Conservation (phyloP, 2,329 filamentous ascomycete genomes). For the Blastomyces emzantsi region DNA sequence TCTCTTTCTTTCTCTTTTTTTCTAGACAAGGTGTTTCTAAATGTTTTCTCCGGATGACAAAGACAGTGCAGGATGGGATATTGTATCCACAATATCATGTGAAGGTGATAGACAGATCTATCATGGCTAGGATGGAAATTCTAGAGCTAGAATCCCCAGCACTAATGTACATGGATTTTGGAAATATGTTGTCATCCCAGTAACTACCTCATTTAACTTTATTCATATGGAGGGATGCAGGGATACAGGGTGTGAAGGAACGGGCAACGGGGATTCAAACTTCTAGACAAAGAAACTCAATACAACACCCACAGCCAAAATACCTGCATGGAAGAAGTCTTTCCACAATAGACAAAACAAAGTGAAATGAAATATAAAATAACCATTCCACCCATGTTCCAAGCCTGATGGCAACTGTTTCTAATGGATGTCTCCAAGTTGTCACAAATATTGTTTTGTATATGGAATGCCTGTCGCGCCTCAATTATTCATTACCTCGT, state of each 20-base stretch:
- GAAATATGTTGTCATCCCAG: too few species aligned
- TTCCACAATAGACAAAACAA: too few species aligned
- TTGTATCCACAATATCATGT: neutral
- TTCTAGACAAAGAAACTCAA: too few species aligned
- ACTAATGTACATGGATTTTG: too few species aligned
- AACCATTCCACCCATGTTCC: neutral
- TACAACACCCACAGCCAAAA: too few species aligned
- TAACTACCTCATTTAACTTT: too few species aligned
- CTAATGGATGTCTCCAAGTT: neutral
- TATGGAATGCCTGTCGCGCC: neutral
- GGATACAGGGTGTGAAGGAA: too few species aligned
- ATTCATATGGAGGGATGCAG: too few species aligned
- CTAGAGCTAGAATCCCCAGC: neutral
- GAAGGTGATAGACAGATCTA: neutral
- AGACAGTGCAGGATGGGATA: neutral
- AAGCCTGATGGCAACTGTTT: neutral
- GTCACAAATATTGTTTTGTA: neutral
- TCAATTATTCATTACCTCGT: neutral
- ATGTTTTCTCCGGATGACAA: neutral
- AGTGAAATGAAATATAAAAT: neutral
- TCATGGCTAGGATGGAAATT: neutral
- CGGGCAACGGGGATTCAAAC: too few species aligned
- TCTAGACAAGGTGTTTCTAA: neutral
- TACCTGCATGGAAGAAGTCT: too few species aligned
- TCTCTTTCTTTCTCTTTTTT: neutral